A percentile compares a stretch with the other conserved stretches of the same genome.
Evolutionary conservation across 495 filamentous ascomycete genomes (phyloP).

Genomic region (Xanthoparmelia taractica): DNA sequence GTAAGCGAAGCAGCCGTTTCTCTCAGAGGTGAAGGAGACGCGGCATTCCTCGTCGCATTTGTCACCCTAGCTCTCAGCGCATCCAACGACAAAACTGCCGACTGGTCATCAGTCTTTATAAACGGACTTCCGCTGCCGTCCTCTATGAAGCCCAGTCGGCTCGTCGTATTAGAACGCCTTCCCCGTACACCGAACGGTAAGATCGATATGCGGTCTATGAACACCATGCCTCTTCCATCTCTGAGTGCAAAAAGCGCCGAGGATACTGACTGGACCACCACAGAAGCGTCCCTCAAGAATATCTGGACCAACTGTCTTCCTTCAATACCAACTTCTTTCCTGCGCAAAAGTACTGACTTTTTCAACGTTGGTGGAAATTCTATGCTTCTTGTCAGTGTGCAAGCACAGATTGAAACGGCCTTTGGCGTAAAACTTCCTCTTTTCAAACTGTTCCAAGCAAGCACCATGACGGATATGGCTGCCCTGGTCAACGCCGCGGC

Average conservation of each 20-base stretch:
- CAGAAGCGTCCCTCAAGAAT: not conserved
- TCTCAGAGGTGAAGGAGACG: not conserved
- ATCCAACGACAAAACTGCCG: not conserved
- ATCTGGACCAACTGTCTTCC: not conserved
- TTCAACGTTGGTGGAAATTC: slow-evolving; percentile 33
- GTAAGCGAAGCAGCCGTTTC: not conserved
- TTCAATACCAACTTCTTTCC: too few species aligned
- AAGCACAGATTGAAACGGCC: slow-evolving; percentile 1
- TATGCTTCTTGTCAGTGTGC: slow-evolving; percentile 12
- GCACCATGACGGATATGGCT: slow-evolving; percentile 30
- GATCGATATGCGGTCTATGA: not conserved
- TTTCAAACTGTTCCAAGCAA: slow-evolving; percentile 26
- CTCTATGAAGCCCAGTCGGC: not conserved
- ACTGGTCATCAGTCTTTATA: not conserved
- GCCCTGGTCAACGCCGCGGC: slow-evolving; percentile 5
- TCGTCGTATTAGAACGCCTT: not conserved
- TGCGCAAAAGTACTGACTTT: slow-evolving; percentile 28
- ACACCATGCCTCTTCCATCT: not conserved
- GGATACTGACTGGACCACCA: not conserved
- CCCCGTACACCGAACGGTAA: not conserved
- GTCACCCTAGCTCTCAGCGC: not conserved
- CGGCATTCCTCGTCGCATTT: not conserved
- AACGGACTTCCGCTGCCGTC: not conserved
- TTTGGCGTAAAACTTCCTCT: slow-evolving; percentile 17
- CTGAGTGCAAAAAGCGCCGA: not conserved